Evolutionary conservation across 345 rosid species (phyloP).

Genomic region (Salix viminalis): DNA sequence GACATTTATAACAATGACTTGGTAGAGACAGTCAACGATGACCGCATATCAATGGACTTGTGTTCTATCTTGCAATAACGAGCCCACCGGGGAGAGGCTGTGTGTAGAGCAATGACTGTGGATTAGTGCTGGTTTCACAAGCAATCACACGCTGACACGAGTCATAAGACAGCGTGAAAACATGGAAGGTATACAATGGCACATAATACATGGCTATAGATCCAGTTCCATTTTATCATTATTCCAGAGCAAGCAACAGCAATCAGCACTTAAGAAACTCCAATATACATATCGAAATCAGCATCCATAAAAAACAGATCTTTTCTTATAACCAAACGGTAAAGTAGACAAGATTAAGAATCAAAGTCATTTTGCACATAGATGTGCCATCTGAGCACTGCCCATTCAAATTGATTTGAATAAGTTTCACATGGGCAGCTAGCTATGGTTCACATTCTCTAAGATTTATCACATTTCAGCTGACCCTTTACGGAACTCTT

Average conservation of each 20-base stretch:
- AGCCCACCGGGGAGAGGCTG: background rate
- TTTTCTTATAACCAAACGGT: background rate
- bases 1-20: background rate
- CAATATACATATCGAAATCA: background rate
- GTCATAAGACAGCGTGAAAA: background rate
- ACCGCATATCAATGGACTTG: background rate
- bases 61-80: background rate
- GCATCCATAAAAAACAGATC: background rate
- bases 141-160: background rate
- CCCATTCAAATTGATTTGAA: background rate
- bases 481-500: background rate
- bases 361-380: background rate
- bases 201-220: background rate
- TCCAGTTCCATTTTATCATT: background rate
- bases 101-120: background rate
- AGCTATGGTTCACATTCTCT: background rate
- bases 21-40: background rate
- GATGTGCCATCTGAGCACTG: background rate
- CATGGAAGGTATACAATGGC: background rate
- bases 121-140: background rate
- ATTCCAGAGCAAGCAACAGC: background rate
- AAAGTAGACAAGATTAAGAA: background rate
- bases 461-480: conserved; percentile 2
- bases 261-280: background rate
- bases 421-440: background rate